Evolutionary conservation across 83 land plant genomes (phyloP).

Genomic region (Thuja plicata): DNA sequence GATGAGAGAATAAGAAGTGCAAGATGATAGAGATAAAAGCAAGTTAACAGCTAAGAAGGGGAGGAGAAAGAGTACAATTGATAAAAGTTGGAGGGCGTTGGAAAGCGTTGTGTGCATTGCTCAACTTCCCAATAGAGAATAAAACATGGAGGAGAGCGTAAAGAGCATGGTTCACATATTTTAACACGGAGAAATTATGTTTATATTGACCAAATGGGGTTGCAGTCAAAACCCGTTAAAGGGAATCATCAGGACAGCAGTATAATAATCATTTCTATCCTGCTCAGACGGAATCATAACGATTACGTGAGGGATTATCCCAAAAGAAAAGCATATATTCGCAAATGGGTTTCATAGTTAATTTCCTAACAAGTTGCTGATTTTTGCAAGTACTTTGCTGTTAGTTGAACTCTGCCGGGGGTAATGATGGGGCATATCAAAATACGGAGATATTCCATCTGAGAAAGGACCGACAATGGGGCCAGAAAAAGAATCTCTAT

Average conservation of each 20-base stretch:
- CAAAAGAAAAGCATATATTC: slow-evolving; percentile 2
- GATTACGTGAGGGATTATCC: slow-evolving; percentile 1
- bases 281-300: background rate
- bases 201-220: background rate
- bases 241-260: background rate
- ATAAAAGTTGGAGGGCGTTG: background rate
- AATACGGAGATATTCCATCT: slow-evolving; percentile 14
- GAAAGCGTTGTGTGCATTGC: slow-evolving; percentile 3
- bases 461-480: slow-evolving; percentile 14
- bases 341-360: background rate
- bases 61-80: slow-evolving; percentile 12
- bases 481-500: slow-evolving; percentile 5
- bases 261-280: background rate
- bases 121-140: slow-evolving; percentile 10
- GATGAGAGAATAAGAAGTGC: too few species aligned
- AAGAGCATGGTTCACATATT: slow-evolving; percentile 11
- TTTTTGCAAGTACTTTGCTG: background rate
- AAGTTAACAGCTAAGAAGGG: too few species aligned
- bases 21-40: too few species aligned
- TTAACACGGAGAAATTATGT: slow-evolving; percentile 6
- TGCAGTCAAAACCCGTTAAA: slow-evolving; percentile 13
- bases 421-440: slow-evolving; percentile 8
- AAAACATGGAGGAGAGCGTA: background rate
- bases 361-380: background rate
- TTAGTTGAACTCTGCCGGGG: background rate